These are phyloP conservation scores for Sporobolomyces phaffii DNA, from an alignment of 768 basidiomycete genomes.

Conservation along the genomic window DNA sequence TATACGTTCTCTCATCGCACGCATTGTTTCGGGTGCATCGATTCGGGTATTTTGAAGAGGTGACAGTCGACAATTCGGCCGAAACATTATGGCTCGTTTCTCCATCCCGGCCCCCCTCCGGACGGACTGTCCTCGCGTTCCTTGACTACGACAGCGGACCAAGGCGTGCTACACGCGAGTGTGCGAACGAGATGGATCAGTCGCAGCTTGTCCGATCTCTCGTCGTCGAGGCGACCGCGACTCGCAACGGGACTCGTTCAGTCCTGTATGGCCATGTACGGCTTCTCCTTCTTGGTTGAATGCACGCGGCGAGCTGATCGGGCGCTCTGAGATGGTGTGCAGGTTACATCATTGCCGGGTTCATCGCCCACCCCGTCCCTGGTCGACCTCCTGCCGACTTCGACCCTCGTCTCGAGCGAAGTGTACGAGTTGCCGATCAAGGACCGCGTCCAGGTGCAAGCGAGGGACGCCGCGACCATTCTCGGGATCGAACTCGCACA, in stretches of 20 bases:
- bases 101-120: too few relatives aligned
- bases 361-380: neutral
- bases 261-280: constrained; percentile 25
- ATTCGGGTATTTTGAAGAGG: too few relatives aligned
- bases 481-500: neutral
- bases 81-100: too few relatives aligned
- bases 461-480: neutral
- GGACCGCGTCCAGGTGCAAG: neutral
- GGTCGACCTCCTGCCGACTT: neutral
- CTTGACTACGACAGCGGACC: too few relatives aligned
- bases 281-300: neutral
- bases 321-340: neutral
- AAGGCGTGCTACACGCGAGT: too few relatives aligned
- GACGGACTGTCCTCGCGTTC: too few relatives aligned
- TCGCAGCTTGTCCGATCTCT: neutral
- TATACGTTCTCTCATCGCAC: too few relatives aligned
- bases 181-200: too few relatives aligned
- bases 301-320: neutral
- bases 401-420: too few relatives aligned
- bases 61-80: too few relatives aligned
- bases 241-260: neutral
- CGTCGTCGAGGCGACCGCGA: constrained; percentile 8
- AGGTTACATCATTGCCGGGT: neutral
- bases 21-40: too few relatives aligned
- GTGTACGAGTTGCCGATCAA: neutral